These are phyloP conservation scores for Yamadazyma taylorii DNA, from an alignment of 1,139 yeast genomes.

Conservation along the genomic window DNA sequence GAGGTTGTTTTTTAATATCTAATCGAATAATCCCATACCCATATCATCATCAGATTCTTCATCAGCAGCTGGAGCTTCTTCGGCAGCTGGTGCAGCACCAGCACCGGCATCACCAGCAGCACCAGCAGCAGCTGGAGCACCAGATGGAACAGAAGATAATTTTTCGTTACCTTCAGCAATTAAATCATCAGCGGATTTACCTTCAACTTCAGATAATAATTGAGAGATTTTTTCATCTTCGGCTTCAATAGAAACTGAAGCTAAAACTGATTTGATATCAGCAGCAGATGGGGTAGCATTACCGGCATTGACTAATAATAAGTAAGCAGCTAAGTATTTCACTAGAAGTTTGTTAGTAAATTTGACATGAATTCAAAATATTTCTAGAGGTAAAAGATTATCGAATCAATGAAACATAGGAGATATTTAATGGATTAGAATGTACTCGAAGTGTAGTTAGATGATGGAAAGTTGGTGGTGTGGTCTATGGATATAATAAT, in stretches of 20 bases:
- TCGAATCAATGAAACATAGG: too few species aligned
- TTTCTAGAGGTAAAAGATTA: too few species aligned
- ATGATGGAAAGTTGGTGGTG: too few species aligned
- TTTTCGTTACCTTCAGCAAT: constrained; percentile 94
- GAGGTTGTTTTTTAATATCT: constrained; percentile 17
- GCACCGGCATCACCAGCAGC: constrained; percentile 68
- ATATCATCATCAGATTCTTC: constrained; percentile 57
- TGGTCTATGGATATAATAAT: too few species aligned
- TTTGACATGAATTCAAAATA: too few species aligned
- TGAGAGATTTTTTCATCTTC: constrained; percentile 85
- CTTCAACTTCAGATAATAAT: constrained; percentile 89
- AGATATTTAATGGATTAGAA: too few species aligned
- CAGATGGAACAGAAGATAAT: constrained; percentile 96
- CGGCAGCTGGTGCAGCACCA: constrained; percentile 71
- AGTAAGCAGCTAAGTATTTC: constrained; percentile 73
- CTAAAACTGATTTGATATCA: constrained; percentile 85
- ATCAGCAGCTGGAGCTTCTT: constrained; percentile 62
- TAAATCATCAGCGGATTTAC: constrained; percentile 89
- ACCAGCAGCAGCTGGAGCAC: constrained; percentile 88
- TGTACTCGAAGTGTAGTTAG: too few species aligned
- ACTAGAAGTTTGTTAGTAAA: constrained; percentile 19
- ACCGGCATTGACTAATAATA: constrained; percentile 68
- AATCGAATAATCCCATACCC: constrained; percentile 57
- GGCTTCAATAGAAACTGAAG: constrained; percentile 94
- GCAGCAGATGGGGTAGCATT: constrained; percentile 83